Evolutionary conservation across 2,329 filamentous ascomycete species (phyloP), one percentile per base, ranked within the genome.

Genomic region (Cercospora berteroae): DNA sequence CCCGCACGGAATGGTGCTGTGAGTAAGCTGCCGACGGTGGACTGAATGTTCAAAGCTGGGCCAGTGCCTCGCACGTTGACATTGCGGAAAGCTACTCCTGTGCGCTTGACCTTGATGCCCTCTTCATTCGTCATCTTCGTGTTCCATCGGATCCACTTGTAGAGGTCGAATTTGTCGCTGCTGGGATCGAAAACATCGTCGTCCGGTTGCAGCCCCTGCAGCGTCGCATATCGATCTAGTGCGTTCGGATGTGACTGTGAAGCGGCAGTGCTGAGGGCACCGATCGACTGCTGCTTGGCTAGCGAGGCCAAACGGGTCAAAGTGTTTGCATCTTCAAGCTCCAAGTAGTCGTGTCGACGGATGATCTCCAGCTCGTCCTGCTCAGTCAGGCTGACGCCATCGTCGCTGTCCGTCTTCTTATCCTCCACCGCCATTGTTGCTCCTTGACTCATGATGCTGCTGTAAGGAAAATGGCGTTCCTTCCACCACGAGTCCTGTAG

Each of bases 11-110:
- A 78, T 12, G 62, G 62, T 9, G 48, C 27, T 2, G 20, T 64
- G 1, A 64, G 62, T 13, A 64, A 20, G 1, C 87, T 87, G 1
- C 81, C 83, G 2, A 93, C 87, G 1, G 87, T 91, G 64, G 88
- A 82, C 74, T 93, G 90, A 1, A 91, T 80, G 70, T 91, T 88
- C 23, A 92, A 76, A 0, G 88, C 87, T 2, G 85, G 89, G 6
- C 52, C 50, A 0, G 88, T 88, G 0, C 90, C 90, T 6, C 83
- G 88, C 0, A 92, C 87, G 64, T 85, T 85, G 25, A 92, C 82
- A 62, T 90, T 83, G 67, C 86, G 86, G 79, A 87, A 91, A 0
- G 85, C 84, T 7, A 92, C 81, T 3, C 89, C 88, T 78, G 62
- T 58, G 6, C 52, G 62, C 27, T 58, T 64, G 7, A 31, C 13